phyloP scores from a whole-genome alignment of 2,329 filamentous ascomycete species.

The Lecanoromycetidae sp. region DNA sequence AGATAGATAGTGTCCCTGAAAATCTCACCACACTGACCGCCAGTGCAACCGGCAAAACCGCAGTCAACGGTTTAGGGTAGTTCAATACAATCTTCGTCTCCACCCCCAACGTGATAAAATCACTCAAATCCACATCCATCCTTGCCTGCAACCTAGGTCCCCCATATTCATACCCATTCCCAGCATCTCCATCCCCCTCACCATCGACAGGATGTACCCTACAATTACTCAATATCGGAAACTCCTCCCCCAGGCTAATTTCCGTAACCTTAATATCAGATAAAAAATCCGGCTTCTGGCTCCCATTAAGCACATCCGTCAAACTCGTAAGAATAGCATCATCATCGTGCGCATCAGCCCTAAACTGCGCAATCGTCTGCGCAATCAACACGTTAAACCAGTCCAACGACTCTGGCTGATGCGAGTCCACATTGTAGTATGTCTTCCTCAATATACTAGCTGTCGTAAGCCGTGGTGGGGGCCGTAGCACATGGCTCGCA shows the following conservation, averaged over 20 bases:
- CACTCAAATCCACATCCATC: conserved; percentile 94
- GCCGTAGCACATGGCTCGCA: conserved; percentile 57
- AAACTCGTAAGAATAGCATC: conserved; percentile 79
- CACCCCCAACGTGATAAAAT: conserved; percentile 77
- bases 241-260: conserved; percentile 87
- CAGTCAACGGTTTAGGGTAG: conserved; percentile 80
- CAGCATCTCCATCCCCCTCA: conserved; percentile 39
- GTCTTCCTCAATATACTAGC: conserved; percentile 90
- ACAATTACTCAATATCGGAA: conserved; percentile 97
- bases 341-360: conserved; percentile 82
- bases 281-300: conserved; percentile 74
- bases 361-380: conserved; percentile 90
- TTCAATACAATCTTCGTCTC: conserved; percentile 92
- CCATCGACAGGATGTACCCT: conserved; percentile 69
- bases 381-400: conserved; percentile 98
- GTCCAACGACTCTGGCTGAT: conserved; percentile 91
- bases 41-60: conserved; percentile 80
- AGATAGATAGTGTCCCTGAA: conserved; percentile 85
- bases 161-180: conserved; percentile 28
- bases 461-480: conserved; percentile 68
- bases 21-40: conserved; percentile 88
- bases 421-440: conserved; percentile 90
- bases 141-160: conserved; percentile 65
- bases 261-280: conserved; percentile 91
- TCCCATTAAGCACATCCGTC: conserved; percentile 76